Conservation (phyloP, 1,284 basidiomycete species). For the Tausonia pullulans region DNA sequence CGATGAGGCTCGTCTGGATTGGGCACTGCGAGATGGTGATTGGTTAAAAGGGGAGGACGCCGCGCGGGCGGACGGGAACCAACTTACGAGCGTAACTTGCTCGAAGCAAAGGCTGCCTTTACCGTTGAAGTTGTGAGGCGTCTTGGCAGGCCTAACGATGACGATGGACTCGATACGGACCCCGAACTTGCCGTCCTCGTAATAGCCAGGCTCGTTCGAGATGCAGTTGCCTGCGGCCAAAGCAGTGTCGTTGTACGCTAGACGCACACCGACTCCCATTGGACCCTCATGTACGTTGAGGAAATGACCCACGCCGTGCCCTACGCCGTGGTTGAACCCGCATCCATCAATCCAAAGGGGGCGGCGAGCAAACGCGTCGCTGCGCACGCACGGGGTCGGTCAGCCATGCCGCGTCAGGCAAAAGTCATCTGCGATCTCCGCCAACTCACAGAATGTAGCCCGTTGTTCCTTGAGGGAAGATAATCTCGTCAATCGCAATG, state of each 20-base stretch:
- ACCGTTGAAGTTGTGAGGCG: constrained; percentile 72
- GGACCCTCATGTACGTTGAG: constrained; percentile 92
- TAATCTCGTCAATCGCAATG: constrained; percentile 67
- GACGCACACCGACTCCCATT: constrained; percentile 72
- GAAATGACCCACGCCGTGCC: constrained; percentile 85
- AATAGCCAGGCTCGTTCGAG: constrained; percentile 90
- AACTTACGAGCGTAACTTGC: constrained; percentile 60
- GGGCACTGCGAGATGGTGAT: constrained; percentile 48
- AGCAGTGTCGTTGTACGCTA: constrained; percentile 47
- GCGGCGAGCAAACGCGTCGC: constrained; percentile 69
- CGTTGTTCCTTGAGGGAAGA: constrained; percentile 82
- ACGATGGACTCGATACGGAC: constrained; percentile 88
- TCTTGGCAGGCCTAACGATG: constrained; percentile 57
- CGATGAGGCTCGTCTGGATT: constrained; percentile 75
- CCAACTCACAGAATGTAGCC: constrained; percentile 26
- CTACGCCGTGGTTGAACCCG: constrained; percentile 69
- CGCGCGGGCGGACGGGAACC: too few relatives aligned
- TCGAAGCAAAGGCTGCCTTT: constrained; percentile 76
- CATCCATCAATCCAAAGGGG: constrained; percentile 86
- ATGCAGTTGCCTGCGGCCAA: constrained; percentile 77
- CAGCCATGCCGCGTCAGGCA: too few relatives aligned
- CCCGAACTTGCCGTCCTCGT: constrained; percentile 81
- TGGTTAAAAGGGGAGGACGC: too few relatives aligned
- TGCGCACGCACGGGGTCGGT: too few relatives aligned
- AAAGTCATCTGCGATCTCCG: neutral